Base-by-base conservation (phyloP, 441 rosid species). In the Eutrema salsugineum region DNA sequence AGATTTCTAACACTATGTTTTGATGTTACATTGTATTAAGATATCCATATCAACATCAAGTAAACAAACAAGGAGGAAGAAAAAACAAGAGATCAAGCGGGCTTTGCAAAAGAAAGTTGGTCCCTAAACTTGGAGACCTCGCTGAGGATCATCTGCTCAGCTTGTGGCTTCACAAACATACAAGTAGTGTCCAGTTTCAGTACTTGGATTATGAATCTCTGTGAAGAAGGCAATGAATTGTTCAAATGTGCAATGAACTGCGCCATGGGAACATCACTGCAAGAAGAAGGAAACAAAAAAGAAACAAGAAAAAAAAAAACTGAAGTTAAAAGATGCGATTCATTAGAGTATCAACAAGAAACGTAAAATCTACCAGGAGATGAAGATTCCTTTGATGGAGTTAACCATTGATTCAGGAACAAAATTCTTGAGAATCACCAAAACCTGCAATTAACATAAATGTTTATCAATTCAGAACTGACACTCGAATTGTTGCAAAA, bases 211-310 rank as follows among this genome's bases (percentile, higher is more conserved):
- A 90, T 88, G 71, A 91, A 90, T 77, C 83, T 91, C 83, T 88
- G 85, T 1, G 92, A 82, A 6, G 83, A 60, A 2, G 88, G 91
- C 78, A 88, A 43, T 1, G 87, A 62, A 28, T 70, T 75, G 73
- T 90, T 91, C 76, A 83, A 11, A 49, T 86, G 84, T 76, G 82
- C 72, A 58, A 91, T 87, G 73, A 91, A 87, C 72, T 86, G 90
- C 2, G 86, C 93, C 96, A 88, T 87, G 0, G 89, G 91, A 67
- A 87, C 82, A 62, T 89, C 96, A 59, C 92, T 91, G 82, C 81
- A 75, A 66, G 24, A 64, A 10, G 3, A 44, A 2, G 3, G 11
- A 66, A 62, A 33, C 3, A n/a, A 22, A 54, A 40, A 19, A 36
- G 51, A 24, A 7, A n/a, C n/a, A 20, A 20, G 22, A 36, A 11